phyloP scores from a whole-genome alignment of 108 stramenopile genomes.

The Thalassiosira profunda region DNA sequence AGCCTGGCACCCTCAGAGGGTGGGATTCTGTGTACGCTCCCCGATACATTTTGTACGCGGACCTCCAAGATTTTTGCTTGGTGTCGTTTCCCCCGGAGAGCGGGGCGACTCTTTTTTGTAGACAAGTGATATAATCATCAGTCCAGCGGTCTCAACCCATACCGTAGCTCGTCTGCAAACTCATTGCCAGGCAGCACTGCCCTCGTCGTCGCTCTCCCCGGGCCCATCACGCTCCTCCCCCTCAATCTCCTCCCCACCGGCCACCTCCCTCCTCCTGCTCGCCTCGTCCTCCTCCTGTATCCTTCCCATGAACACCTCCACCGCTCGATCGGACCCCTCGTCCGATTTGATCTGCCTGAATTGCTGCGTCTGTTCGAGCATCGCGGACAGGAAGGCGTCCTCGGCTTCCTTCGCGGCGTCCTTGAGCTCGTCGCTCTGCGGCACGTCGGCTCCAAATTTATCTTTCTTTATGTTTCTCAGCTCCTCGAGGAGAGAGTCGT shows the following conservation, averaged over 20 bases:
- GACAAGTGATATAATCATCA: too few species aligned
- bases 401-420: constrained; percentile 32
- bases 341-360: constrained; percentile 31
- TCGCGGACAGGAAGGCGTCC: constrained; percentile 37
- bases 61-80: too few species aligned
- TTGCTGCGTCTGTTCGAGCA: constrained; percentile 34
- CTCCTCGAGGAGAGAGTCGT: constrained; percentile 3
- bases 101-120: too few species aligned
- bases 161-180: too few species aligned
- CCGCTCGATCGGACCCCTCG: constrained; percentile 19
- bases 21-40: too few species aligned
- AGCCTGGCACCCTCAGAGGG: too few species aligned
- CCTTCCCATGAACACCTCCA: constrained; percentile 18
- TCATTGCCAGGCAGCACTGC: neutral
- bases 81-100: too few species aligned
- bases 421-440: constrained; percentile 19
- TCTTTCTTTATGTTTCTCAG: constrained; percentile 22
- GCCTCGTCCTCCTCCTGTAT: constrained; percentile 31
- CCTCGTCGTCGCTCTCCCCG: neutral
- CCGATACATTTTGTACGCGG: too few species aligned
- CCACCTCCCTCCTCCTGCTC: neutral
- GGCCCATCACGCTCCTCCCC: neutral
- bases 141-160: too few species aligned
- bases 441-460: constrained; percentile 22
- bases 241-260: neutral